Percentiles rank a stretch among this genome's conserved stretches.
phyloP scores from a whole-genome alignment of 2,329 filamentous ascomycete species.

The Botrytis byssoidea region DNA sequence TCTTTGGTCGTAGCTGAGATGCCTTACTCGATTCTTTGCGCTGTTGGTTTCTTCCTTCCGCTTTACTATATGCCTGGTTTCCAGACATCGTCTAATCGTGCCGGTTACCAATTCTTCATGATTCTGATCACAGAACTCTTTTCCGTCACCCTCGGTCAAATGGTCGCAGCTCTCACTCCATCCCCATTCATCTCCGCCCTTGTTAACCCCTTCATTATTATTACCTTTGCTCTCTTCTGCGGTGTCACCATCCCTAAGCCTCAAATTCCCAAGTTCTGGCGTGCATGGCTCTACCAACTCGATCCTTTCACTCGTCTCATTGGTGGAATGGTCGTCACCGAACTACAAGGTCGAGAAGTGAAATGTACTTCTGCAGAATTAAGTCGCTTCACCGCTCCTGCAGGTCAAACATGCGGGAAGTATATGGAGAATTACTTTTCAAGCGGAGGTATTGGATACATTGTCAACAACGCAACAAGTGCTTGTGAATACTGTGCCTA shows the following conservation, averaged over 20 bases:
- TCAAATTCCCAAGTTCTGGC: conserved; percentile 77
- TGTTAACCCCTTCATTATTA: conserved; percentile 78
- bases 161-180: conserved; percentile 73
- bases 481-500: conserved; percentile 81
- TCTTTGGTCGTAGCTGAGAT: conserved; percentile 81
- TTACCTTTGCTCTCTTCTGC: conserved; percentile 82
- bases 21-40: conserved; percentile 79
- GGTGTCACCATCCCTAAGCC: conserved; percentile 79
- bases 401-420: conserved; percentile 65
- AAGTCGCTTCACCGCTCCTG: conserved; percentile 66
- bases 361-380: conserved; percentile 60
- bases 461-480: conserved; percentile 63
- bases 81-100: conserved; percentile 58
- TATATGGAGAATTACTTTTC: conserved; percentile 75
- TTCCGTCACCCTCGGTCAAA: conserved; percentile 75
- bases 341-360: conserved; percentile 65
- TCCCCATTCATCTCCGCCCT: conserved; percentile 76
- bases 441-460: conserved; percentile 67
- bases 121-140: conserved; percentile 81
- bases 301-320: conserved; percentile 83
- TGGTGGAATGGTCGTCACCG: conserved; percentile 75
- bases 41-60: conserved; percentile 76
- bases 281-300: conserved; percentile 77
- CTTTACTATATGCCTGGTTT: conserved; percentile 84
- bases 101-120: conserved; percentile 86